A percentile compares a stretch with the other conserved stretches of the same genome.
These are phyloP conservation scores for Nemania bipapillata DNA, from an alignment of 2,329 filamentous ascomycete genomes.

Conservation along the genomic window DNA sequence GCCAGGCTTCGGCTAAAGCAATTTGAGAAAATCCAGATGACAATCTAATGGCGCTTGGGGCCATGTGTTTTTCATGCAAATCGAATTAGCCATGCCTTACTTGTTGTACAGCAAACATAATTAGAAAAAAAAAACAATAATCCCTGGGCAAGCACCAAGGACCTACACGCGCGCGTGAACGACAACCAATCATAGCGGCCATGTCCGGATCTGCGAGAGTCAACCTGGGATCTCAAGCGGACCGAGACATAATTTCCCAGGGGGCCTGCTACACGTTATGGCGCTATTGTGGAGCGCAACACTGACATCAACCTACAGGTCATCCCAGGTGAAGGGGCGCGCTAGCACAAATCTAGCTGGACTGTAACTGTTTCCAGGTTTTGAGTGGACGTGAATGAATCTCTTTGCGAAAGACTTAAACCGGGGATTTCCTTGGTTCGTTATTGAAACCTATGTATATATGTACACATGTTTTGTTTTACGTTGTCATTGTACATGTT, in stretches of 20 bases:
- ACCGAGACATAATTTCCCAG: slow-evolving; percentile 21
- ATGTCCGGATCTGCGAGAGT: not conserved
- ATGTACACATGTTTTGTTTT: no score
- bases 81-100: not conserved
- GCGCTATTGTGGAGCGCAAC: slow-evolving; percentile 16
- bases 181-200: slow-evolving; percentile 27
- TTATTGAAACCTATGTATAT: not conserved
- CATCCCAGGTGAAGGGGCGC: not conserved
- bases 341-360: slow-evolving; percentile 27
- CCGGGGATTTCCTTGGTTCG: slow-evolving; percentile 13
- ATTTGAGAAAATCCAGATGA: not conserved
- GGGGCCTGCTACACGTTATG: not conserved
- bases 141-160: slow-evolving; percentile 19
- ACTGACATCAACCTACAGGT: slow-evolving; percentile 38
- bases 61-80: not conserved
- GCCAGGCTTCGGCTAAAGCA: not conserved
- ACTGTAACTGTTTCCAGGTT: slow-evolving; percentile 12
- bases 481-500: not conserved
- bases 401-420: slow-evolving; percentile 20
- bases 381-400: slow-evolving; percentile 29
- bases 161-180: slow-evolving; percentile 37
- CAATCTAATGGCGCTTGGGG: not conserved
- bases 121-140: not conserved
- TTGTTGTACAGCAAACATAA: not conserved
- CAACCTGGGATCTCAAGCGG: slow-evolving; percentile 33